Conservation (phyloP, 2,329 filamentous ascomycete species). For the Eutypa lata region DNA sequence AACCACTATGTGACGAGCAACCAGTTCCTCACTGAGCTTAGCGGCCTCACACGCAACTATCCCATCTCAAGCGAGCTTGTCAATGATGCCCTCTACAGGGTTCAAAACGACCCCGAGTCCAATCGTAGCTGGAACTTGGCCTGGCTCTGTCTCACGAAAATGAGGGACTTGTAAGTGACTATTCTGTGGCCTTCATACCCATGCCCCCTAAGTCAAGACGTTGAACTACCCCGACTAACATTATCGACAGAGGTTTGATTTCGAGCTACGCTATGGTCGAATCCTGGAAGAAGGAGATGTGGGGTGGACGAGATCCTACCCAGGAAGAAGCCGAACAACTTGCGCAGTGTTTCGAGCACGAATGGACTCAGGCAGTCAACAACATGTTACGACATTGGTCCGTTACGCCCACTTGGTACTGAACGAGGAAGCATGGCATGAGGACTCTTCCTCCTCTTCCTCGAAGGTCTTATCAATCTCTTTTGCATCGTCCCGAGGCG, state of each 20-base stretch:
- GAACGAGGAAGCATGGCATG: conserved; percentile 6
- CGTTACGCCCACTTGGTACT: conserved; percentile 54
- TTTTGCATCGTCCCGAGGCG: background rate
- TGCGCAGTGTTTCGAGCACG: conserved; percentile 58
- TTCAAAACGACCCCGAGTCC: conserved; percentile 61
- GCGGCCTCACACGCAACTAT: conserved; percentile 63
- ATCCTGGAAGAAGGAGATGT: conserved; percentile 65
- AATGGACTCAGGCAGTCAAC: conserved; percentile 64
- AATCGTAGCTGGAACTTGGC: conserved; percentile 74
- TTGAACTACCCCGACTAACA: background rate
- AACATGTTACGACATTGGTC: conserved; percentile 70
- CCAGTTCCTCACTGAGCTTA: conserved; percentile 67
- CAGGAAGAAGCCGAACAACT: conserved; percentile 56
- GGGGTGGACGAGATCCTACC: conserved; percentile 58
- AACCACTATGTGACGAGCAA: conserved; percentile 68
- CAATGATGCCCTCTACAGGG: conserved; percentile 61
- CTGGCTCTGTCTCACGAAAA: conserved; percentile 68
- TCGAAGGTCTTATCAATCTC: background rate
- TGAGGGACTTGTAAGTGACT: conserved; percentile 57
- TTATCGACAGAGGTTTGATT: conserved; percentile 51
- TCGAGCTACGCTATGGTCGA: conserved; percentile 58
- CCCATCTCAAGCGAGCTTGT: conserved; percentile 65
- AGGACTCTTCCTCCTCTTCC: background rate
- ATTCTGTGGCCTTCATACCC: background rate
- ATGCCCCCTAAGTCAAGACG: background rate